Percentiles rank a stretch among this genome's conserved stretches.
These are phyloP conservation scores for Sutorius australiensis DNA, from an alignment of 768 basidiomycete species.

Conservation along the genomic window DNA sequence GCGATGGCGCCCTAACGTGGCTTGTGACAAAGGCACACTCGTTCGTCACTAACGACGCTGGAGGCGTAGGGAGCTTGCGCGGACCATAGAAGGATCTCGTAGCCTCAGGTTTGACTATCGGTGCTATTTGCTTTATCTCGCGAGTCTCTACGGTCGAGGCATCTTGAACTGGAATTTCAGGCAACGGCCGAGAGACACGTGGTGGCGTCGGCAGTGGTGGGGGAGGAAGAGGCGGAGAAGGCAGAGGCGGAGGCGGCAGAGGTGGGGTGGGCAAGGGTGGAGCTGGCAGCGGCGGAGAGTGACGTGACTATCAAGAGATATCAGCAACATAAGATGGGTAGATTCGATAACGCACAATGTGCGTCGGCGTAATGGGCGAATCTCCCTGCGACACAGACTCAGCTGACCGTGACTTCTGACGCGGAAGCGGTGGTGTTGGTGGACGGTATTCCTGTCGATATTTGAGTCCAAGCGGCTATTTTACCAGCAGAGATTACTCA, in stretches of 20 bases:
- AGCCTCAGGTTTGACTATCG: conserved; percentile 18
- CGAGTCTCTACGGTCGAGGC: conserved; percentile 8
- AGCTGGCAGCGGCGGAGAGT: conserved; percentile 22
- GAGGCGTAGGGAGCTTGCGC: conserved; percentile 33
- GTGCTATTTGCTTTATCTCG: conserved; percentile 14
- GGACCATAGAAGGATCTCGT: conserved; percentile 19
- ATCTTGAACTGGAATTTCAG: conserved; percentile 29
- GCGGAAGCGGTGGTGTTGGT: conserved; percentile 52
- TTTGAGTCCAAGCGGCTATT: conserved; percentile 1
- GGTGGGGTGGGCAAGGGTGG: conserved; percentile 12
- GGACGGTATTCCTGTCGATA: conserved; percentile 48
- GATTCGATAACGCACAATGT: conserved; percentile 20
- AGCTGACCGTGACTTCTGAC: conserved; percentile 33
- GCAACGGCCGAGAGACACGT: conserved; percentile 26
- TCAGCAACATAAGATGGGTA: conserved; percentile 2
- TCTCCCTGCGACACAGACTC: conserved; percentile 31
- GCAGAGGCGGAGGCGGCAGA: conserved; percentile 16
- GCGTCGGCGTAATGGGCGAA: conserved; percentile 27
- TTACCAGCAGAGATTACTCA: conserved; percentile 12
- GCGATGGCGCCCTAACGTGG: conserved; percentile 18
- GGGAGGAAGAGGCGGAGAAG: conserved; percentile 24
- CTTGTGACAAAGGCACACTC: conserved; percentile 15
- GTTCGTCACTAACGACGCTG: conserved; percentile 24
- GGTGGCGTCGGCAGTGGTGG: conserved; percentile 28
- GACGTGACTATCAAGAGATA: conserved; percentile 19